phyloP scores from a whole-genome alignment of 176 grass and related monocot species.

The Elymus sibiricus region DNA sequence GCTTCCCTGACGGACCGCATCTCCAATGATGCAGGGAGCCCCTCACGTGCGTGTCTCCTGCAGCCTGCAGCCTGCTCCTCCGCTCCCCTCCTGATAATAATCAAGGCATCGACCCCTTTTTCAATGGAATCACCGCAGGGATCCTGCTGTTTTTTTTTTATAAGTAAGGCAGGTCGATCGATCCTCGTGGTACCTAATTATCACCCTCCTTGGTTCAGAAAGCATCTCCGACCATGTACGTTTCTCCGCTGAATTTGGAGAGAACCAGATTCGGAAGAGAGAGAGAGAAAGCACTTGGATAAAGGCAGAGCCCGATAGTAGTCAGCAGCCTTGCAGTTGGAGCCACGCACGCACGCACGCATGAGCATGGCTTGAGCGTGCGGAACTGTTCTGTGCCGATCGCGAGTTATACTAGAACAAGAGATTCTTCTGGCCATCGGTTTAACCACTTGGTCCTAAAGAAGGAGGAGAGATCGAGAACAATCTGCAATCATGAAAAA shows the following conservation, averaged over 20 bases:
- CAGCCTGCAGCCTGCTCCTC: not conserved
- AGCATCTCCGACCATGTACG: too few relatives aligned
- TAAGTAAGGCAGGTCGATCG: too few relatives aligned
- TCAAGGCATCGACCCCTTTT: not conserved
- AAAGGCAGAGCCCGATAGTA: not conserved
- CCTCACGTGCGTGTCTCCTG: constrained; percentile 19
- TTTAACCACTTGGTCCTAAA: not conserved
- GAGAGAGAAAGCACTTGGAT: not conserved
- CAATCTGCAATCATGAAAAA: not conserved
- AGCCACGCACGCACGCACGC: constrained; percentile 7
- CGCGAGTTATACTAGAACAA: not conserved
- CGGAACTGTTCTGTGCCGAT: not conserved
- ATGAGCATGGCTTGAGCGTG: constrained; percentile 3
- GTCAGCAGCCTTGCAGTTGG: not conserved
- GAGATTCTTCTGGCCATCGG: not conserved
- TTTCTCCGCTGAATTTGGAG: too few relatives aligned
- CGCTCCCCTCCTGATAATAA: not conserved
- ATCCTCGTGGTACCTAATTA: too few relatives aligned
- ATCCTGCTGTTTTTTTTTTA: too few relatives aligned
- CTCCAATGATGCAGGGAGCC: not conserved
- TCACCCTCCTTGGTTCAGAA: too few relatives aligned
- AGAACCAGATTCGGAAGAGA: not conserved
- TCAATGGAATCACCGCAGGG: too few relatives aligned
- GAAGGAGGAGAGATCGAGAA: not conserved
- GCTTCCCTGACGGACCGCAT: not conserved